phyloP scores from a whole-genome alignment of 78 protist species.

The Dictyostelium purpureum region DNA sequence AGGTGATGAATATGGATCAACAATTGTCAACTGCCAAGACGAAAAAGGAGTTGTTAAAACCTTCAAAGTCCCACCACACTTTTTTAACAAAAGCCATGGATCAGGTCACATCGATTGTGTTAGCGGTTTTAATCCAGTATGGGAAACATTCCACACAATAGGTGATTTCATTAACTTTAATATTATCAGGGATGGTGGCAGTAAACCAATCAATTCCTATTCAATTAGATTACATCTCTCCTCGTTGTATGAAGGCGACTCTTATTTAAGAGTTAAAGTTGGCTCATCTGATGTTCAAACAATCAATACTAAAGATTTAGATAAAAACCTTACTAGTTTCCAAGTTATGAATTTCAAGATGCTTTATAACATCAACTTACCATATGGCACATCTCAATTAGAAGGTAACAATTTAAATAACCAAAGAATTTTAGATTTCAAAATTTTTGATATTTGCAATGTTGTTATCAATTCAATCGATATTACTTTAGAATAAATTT shows the following conservation, averaged over 20 bases:
- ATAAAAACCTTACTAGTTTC: not conserved
- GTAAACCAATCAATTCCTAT: not conserved
- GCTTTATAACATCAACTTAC: not conserved
- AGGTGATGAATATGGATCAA: not conserved
- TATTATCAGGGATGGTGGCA: not conserved
- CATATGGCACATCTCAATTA: not conserved
- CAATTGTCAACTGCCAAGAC: not conserved
- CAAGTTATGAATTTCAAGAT: conserved; percentile 2
- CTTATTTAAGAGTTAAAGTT: not conserved
- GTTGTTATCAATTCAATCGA: not conserved
- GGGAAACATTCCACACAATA: not conserved
- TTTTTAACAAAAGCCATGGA: not conserved
- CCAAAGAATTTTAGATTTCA: not conserved
- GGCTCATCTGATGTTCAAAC: not conserved
- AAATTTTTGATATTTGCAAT: not conserved
- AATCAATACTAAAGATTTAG: not conserved
- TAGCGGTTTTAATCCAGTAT: not conserved
- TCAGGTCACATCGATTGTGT: not conserved
- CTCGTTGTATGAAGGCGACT: not conserved
- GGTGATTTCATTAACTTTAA: conserved; percentile 1
- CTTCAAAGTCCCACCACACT: not conserved
- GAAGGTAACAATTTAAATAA: not conserved
- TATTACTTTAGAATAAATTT: not conserved
- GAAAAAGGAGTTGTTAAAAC: not conserved
- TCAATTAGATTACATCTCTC: not conserved